Percentiles rank a stretch among this genome's conserved stretches.
These are phyloP conservation scores for Fusarium sp. DNA, from an alignment of 2,329 filamentous ascomycete species.

Conservation along the genomic window DNA sequence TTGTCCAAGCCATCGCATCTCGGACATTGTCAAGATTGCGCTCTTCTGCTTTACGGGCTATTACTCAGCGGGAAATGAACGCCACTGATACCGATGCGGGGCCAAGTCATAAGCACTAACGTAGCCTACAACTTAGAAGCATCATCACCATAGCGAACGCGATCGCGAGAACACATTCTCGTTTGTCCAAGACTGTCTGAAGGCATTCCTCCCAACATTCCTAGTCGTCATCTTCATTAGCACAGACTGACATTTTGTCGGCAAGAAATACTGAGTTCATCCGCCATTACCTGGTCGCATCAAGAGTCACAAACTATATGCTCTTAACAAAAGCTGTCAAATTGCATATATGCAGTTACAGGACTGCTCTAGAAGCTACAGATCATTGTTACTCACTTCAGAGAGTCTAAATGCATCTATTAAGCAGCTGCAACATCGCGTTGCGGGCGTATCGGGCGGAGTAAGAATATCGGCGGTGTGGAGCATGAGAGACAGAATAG, in stretches of 20 bases:
- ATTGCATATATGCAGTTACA: not conserved
- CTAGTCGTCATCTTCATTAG: too few relatives aligned
- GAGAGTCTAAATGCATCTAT: fast-evolving
- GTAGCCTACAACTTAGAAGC: too few relatives aligned
- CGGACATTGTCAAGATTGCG: not conserved
- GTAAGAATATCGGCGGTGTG: not conserved
- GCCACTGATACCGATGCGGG: not conserved
- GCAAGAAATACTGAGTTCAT: too few relatives aligned
- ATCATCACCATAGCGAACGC: too few relatives aligned
- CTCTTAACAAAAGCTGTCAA: too few relatives aligned
- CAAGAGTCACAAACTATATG: too few relatives aligned
- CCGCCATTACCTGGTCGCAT: too few relatives aligned
- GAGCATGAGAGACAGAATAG: not conserved
- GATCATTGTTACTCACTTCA: not conserved
- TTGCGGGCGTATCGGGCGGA: not conserved
- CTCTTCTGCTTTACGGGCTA: not conserved
- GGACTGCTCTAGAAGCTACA: fast-evolving
- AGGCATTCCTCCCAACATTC: too few relatives aligned
- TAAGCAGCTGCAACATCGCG: not conserved
- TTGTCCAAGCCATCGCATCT: not conserved
- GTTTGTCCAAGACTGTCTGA: too few relatives aligned
- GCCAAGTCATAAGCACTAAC: not conserved
- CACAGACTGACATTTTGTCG: too few relatives aligned
- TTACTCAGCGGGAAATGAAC: not conserved
- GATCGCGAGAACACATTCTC: too few relatives aligned